phyloP scores from a whole-genome alignment of 257 asterid species.

The Solanum clarkiae region DNA sequence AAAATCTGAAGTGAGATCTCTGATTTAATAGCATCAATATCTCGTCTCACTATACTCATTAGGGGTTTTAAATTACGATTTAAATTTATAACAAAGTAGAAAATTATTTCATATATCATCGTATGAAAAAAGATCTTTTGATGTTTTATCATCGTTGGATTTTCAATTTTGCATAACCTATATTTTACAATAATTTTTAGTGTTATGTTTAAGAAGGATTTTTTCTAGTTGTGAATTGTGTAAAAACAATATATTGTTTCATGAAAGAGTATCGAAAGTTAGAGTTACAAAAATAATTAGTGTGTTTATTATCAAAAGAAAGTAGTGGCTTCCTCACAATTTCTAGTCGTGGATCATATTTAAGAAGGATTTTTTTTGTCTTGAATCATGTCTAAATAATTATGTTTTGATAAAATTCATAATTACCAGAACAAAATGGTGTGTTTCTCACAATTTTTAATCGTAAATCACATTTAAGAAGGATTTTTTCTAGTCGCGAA shows the following conservation, averaged over 20 bases:
- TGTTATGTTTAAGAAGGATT: background rate
- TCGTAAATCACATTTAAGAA: too few species aligned
- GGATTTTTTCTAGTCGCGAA: too few species aligned
- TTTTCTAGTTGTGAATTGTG: background rate
- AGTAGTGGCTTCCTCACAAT: background rate
- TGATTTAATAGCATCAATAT: fast-evolving
- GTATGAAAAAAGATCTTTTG: background rate
- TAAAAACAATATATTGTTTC: fast-evolving
- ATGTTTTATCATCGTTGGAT: background rate
- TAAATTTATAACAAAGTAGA: background rate
- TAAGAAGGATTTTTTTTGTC: too few species aligned
- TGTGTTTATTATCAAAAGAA: background rate
- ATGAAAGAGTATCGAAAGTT: too few species aligned
- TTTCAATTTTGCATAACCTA: background rate
- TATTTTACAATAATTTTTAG: background rate
- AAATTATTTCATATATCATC: background rate
- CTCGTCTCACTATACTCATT: background rate
- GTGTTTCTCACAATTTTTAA: too few species aligned
- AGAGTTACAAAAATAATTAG: background rate
- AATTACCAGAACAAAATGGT: too few species aligned
- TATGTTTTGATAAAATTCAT: too few species aligned
- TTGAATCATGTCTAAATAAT: too few species aligned
- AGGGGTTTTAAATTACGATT: too few species aligned
- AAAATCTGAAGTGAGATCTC: background rate
- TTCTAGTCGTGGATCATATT: background rate